Evolutionary conservation across 225 moss, liverwort and hornwort genomes (phyloP).

Genomic region (Physcomitrium patens): DNA sequence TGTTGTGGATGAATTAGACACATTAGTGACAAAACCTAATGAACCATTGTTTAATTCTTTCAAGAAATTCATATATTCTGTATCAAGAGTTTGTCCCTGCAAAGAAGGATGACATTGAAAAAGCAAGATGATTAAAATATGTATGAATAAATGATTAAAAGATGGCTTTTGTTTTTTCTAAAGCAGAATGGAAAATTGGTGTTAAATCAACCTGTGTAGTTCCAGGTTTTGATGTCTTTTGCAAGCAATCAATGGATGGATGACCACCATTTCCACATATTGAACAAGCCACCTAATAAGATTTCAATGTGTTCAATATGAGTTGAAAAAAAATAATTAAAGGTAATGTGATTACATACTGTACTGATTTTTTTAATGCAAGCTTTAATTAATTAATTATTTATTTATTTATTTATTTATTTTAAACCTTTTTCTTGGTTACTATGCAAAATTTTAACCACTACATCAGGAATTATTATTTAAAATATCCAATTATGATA

Average conservation of each 20-base stretch:
- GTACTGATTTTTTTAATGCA: too few species aligned
- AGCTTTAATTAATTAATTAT: too few species aligned
- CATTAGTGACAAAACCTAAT: slow-evolving; percentile 53
- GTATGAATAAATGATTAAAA: neutral
- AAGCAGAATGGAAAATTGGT: too few species aligned
- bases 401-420: too few species aligned
- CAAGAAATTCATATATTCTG: slow-evolving; percentile 83
- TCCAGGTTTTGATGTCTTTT: slow-evolving; percentile 32
- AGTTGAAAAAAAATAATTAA: too few species aligned
- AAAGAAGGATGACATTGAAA: neutral
- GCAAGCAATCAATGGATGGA: slow-evolving; percentile 72
- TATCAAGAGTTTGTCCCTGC: slow-evolving; percentile 66
- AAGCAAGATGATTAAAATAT: neutral
- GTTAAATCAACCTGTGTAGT: slow-evolving; percentile 19
- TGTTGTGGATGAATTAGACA: slow-evolving; percentile 24
- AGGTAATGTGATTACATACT: too few species aligned
- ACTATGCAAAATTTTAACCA: too few species aligned
- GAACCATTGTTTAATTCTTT: slow-evolving; percentile 80
- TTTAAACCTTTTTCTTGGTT: too few species aligned
- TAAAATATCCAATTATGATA: too few species aligned
- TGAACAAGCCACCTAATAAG: slow-evolving; percentile 60
- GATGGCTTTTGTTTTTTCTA: too few species aligned
- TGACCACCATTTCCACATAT: slow-evolving; percentile 87
- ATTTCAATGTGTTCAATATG: accelerated
- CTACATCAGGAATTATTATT: too few species aligned